These are phyloP conservation scores for Curvularia verruculosa DNA, from an alignment of 2,329 filamentous ascomycete genomes.

Conservation along the genomic window DNA sequence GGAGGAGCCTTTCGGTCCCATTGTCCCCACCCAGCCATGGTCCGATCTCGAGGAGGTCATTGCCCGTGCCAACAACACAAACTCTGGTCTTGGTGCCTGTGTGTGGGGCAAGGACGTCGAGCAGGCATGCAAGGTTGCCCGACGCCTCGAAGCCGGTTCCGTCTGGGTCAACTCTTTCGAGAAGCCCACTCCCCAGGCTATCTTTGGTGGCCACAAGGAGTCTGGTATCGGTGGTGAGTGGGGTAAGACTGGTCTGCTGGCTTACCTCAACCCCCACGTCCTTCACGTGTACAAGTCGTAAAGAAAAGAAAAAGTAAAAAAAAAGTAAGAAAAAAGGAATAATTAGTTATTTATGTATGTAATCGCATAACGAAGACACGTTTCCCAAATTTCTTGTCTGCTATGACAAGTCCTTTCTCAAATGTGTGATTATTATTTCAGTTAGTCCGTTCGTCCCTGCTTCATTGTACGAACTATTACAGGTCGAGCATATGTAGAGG, in stretches of 20 bases:
- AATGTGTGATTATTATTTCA: no score
- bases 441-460: no score
- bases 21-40: slow-evolving; percentile 70
- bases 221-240: slow-evolving; percentile 77
- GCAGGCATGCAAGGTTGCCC: slow-evolving; percentile 56
- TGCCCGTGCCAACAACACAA: slow-evolving; percentile 56
- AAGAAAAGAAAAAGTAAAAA: background rate
- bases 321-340: no score
- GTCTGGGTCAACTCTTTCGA: slow-evolving; percentile 63
- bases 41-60: slow-evolving; percentile 60
- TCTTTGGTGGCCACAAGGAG: slow-evolving; percentile 80
- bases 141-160: slow-evolving; percentile 59
- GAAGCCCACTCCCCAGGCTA: slow-evolving; percentile 54
- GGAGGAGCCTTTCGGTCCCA: slow-evolving; percentile 69
- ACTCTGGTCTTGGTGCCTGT: slow-evolving; percentile 60
- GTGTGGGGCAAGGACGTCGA: slow-evolving; percentile 55
- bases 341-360: no score
- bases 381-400: no score
- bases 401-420: no score
- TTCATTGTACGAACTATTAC: no score
- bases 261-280: slow-evolving; percentile 56
- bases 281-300: slow-evolving; percentile 54
- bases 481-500: no score
- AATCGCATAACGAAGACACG: no score
- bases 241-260: slow-evolving; percentile 52